These are phyloP conservation scores for Mucor racemosus DNA, from an alignment of 371 early-diverging fungal genomes.

Conservation along the genomic window DNA sequence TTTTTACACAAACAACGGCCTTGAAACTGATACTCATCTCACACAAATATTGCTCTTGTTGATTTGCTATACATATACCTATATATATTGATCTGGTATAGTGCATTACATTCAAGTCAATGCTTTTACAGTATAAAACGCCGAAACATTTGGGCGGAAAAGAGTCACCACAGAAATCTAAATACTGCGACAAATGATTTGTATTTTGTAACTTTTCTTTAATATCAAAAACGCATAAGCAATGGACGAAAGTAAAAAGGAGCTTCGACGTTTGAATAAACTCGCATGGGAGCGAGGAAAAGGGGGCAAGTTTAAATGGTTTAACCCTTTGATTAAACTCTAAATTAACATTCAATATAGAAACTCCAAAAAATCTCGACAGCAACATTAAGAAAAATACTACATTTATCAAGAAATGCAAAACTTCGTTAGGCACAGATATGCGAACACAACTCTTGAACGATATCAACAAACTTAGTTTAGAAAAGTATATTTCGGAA, in stretches of 20 bases:
- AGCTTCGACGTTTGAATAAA: slow-evolving; percentile 33
- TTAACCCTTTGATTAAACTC: not conserved
- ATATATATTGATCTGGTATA: too few relatives aligned
- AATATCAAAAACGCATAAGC: not conserved
- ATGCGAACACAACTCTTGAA: slow-evolving; percentile 70
- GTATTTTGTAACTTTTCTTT: too few relatives aligned
- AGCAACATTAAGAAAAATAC: slow-evolving; percentile 97
- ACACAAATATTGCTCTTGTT: too few relatives aligned
- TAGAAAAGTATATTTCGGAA: slow-evolving; percentile 97
- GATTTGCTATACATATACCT: too few relatives aligned
- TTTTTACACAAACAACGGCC: too few relatives aligned
- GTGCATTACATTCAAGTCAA: too few relatives aligned
- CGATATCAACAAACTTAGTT: slow-evolving; percentile 83
- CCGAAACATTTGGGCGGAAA: too few relatives aligned
- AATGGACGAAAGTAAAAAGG: slow-evolving; percentile 33
- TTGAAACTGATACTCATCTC: too few relatives aligned
- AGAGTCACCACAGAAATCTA: too few relatives aligned
- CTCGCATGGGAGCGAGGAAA: slow-evolving; percentile 47
- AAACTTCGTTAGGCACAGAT: slow-evolving; percentile 81
- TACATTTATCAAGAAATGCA: slow-evolving; percentile 92
- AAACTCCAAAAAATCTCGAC: slow-evolving; percentile 72
- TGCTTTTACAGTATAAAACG: too few relatives aligned
- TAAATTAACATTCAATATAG: not conserved
- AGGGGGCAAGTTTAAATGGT: slow-evolving; percentile 24
- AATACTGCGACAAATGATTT: too few relatives aligned